Base-by-base conservation (phyloP, 75 land plant genomes). In the Adiantum capillusveneris region DNA sequence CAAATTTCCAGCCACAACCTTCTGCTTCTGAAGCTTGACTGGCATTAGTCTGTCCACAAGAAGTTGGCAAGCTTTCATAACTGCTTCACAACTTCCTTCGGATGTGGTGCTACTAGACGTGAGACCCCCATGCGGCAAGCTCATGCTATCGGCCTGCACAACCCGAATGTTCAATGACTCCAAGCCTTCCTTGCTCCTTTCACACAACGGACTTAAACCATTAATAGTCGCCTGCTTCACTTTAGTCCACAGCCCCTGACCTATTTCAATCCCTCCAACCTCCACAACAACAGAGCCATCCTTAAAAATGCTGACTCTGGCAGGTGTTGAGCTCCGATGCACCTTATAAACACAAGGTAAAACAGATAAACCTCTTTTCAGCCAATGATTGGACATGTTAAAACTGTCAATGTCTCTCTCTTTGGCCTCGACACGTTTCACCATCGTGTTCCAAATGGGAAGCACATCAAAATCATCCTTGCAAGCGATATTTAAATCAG, bases 161-260 rank as follows among this genome's bases (percentile, higher is more conserved):
- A 88, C 69, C 26, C 98, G 43, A 1, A 93, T 75, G 50, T 65
- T 83, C 7, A 60, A 1, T 6, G 78, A 44, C 22, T 58, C 41
- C 24, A 25, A 41, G 16, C 25, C 43, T 3, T 14, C 26, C 2
- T 6, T 44, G 1, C 12, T 6, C 19, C 25, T 75, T 41, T 60
- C 48, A 56, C 70, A 56, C 31, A 89, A 65, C 46, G 56, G 68
- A 31, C 81, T 67, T 20, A 92, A 72, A 37, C 75, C 84, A 80
- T 72, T 85, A 21, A 86, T 82, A 25, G 89, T 57, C 66, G 83
- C 77, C 53, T 92, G 97, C 62, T 75, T 84, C 9, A 80, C 97
- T 70, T 92, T 92, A 7, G 97, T 92, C 80, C 84, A 84, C 0
- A 92, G 79, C 29, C 97, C 97, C 63, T 92, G 97, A 0, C 97